phyloP scores from a whole-genome alignment of 305 asterid genomes.

The Solanum hybrid region DNA sequence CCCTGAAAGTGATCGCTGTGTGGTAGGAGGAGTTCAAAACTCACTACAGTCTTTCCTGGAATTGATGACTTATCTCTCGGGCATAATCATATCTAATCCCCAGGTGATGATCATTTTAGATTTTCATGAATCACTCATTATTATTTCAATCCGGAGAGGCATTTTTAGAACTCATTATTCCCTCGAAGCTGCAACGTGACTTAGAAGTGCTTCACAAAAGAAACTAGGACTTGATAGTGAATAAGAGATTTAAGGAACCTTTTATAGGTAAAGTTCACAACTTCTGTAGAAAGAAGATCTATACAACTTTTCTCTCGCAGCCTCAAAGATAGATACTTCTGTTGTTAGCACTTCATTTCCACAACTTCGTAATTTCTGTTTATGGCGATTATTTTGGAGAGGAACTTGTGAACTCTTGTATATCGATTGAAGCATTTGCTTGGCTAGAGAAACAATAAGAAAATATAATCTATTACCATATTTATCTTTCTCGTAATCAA shows the following conservation, averaged over 20 bases:
- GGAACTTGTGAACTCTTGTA: neutral
- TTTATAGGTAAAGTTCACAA: neutral
- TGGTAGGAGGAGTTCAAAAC: slow-evolving; percentile 88
- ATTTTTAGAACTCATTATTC: neutral
- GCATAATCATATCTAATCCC: slow-evolving; percentile 68
- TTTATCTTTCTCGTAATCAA: neutral
- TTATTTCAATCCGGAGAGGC: neutral
- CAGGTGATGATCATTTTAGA: slow-evolving; percentile 32
- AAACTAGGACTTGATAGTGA: neutral
- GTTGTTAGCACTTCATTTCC: neutral
- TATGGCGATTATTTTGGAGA: neutral
- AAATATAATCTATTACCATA: neutral
- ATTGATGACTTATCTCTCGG: slow-evolving; percentile 69
- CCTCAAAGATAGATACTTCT: neutral
- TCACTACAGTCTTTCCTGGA: slow-evolving; percentile 74
- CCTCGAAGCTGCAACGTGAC: neutral
- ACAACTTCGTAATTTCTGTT: neutral
- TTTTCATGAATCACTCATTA: neutral
- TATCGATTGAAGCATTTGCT: neutral
- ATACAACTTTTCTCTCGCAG: neutral
- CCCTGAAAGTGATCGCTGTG: slow-evolving; percentile 59
- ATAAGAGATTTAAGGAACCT: neutral
- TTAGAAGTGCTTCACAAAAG: neutral
- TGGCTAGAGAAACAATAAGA: neutral
- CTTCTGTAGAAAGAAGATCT: neutral